Evolutionary conservation across 345 rosid species (phyloP), one percentile per base, ranked within the genome.

Genomic region (Mallotus nudiflorus): DNA sequence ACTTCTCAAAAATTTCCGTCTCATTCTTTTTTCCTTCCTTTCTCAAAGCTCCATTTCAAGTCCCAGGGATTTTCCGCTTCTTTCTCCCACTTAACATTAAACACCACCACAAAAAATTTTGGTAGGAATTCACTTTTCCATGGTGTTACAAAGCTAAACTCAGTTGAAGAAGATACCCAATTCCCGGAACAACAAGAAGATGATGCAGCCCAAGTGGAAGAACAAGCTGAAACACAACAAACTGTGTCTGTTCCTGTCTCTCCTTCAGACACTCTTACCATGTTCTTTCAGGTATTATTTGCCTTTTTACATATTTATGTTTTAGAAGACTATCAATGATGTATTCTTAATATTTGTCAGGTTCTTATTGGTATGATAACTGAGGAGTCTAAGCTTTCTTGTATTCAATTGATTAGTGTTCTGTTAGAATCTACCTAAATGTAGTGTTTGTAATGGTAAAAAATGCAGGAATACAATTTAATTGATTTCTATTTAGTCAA

Each of bases 261-360:
- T 68, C 84, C 98, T 77, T 87, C 97, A 20, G 98, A 91, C 82
- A 85, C 80, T 73, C 95, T 94, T 75, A 88, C 85, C 75, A 91
- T 94, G 97, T 80, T 65, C 69, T 89, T 94, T 76, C 93, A 88
- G 91, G 98, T 89, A 31, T 29, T 6, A 7, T 28, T 5, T n/a
- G 50, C 29, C 54, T 64, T 5, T 22, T 13, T 66, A 1, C 5
- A 12, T 54, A 37, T 29, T 59, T 19, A 9, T 63, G 28, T 28
- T 27, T 55, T 53, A 33, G 13, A 7, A 7, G 29, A 24, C 0
- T 42, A 9, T 56, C 33, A 65, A 75, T n/a, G n/a, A n/a, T n/a
- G n/a, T 12, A 19, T 65, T 65, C 12, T 52, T 65, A 4, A 48
- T 48, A 18, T 27, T 65, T 65, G 19, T 19, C 16, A 31, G 51